Evolutionary conservation across 2,329 filamentous ascomycete species (phyloP).

Genomic region (Botrytis tulipae): DNA sequence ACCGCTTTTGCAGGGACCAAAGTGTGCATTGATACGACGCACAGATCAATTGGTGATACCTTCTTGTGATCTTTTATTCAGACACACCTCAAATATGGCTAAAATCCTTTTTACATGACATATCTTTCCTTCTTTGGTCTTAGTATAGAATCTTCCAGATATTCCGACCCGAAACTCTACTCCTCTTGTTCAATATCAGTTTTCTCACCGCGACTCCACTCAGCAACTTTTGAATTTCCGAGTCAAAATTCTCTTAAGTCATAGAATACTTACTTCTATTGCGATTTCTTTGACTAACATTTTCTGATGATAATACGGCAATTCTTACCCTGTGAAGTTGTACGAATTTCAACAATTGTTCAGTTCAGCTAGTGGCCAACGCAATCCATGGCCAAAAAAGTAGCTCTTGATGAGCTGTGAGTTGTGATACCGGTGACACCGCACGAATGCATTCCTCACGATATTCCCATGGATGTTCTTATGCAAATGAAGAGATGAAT

Average conservation of each 20-base stretch:
- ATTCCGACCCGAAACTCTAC: neutral
- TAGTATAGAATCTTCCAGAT: conserved; percentile 7
- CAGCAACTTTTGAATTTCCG: neutral
- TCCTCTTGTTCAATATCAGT: neutral
- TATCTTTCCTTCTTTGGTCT: neutral
- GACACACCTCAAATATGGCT: neutral
- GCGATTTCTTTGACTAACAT: conserved; percentile 3
- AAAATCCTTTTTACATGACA: neutral
- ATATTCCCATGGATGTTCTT: neutral
- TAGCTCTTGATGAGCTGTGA: neutral
- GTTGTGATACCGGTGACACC: conserved; percentile 4
- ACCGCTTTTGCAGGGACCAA: neutral
- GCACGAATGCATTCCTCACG: neutral
- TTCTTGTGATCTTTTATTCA: neutral
- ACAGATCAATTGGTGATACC: neutral
- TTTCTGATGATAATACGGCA: neutral
- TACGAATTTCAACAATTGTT: neutral
- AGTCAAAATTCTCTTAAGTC: neutral
- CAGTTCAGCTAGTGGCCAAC: neutral
- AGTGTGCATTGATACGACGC: neutral
- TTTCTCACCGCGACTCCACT: conserved; percentile 13
- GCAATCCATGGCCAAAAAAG: neutral
- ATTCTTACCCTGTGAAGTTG: neutral
- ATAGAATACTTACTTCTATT: neutral
- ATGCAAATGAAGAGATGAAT: neutral